Conservation (phyloP, 164 flowering plant species). For the Berberis thunbergii region DNA sequence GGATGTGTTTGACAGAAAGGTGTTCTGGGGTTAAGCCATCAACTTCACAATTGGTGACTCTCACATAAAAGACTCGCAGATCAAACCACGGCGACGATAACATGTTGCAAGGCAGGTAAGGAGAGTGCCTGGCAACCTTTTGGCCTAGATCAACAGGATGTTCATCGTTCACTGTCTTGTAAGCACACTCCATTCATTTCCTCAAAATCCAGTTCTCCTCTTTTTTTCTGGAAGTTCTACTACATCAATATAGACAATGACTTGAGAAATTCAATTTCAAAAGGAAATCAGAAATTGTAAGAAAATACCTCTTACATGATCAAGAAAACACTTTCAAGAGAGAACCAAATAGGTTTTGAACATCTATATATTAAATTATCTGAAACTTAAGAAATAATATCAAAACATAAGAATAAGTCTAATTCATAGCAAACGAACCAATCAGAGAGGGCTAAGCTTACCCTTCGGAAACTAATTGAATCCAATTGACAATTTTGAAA, state of each 20-base stretch:
- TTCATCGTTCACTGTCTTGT: slow-evolving; percentile 23
- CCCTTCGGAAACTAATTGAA: no score
- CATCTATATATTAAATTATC: no score
- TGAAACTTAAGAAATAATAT: no score
- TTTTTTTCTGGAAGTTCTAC: slow-evolving; percentile 16
- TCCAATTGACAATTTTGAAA: no score
- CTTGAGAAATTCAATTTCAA: slow-evolving; percentile 10
- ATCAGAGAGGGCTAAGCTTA: no score
- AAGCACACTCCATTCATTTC: slow-evolving; percentile 32
- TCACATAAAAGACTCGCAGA: slow-evolving; percentile 74
- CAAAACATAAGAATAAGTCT: no score
- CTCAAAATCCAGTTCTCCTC: slow-evolving; percentile 3
- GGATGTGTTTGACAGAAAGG: slow-evolving; percentile 68
- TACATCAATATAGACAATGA: slow-evolving; percentile 12
- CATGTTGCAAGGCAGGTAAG: slow-evolving; percentile 24
- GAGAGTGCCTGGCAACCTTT: slow-evolving; percentile 15
- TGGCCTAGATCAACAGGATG: slow-evolving; percentile 26
- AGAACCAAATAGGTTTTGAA: neutral
- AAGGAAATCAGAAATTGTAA: slow-evolving; percentile 8
- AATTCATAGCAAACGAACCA: no score
- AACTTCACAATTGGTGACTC: slow-evolving; percentile 55
- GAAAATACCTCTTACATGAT: slow-evolving; percentile 16
- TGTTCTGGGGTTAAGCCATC: slow-evolving; percentile 61
- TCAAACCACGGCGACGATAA: slow-evolving; percentile 57
- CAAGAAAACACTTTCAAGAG: neutral